Evolutionary conservation across 2,329 filamentous ascomycete species (phyloP).

Genomic region (Lecanoromycetidae sp.): DNA sequence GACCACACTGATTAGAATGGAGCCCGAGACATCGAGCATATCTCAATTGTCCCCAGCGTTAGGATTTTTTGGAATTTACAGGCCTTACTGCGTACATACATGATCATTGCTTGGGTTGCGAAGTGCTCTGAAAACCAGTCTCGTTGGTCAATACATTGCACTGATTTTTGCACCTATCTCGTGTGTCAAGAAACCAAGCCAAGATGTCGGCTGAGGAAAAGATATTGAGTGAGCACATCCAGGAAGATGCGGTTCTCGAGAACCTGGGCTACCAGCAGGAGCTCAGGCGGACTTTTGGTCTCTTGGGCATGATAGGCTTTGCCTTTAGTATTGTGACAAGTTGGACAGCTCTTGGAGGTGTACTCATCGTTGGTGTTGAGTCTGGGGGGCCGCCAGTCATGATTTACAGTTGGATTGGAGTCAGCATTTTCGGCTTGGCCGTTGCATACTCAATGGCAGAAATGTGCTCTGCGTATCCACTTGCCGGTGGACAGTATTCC

Average conservation of each 20-base stretch:
- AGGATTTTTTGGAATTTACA: too few relatives aligned
- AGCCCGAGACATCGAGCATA: background rate
- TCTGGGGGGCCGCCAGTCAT: slow-evolving; percentile 47
- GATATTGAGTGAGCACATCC: slow-evolving; percentile 3
- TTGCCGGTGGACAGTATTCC: slow-evolving; percentile 46
- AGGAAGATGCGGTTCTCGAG: slow-evolving; percentile 28
- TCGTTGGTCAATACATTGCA: background rate
- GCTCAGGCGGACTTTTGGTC: slow-evolving; percentile 43
- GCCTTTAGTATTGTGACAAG: slow-evolving; percentile 47
- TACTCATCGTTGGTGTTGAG: slow-evolving; percentile 44
- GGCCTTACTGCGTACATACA: too few relatives aligned
- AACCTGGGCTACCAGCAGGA: slow-evolving; percentile 35
- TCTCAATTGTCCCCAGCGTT: background rate
- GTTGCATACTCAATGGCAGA: slow-evolving; percentile 49
- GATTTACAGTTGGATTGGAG: slow-evolving; percentile 45
- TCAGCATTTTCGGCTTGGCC: slow-evolving; percentile 39
- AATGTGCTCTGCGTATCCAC: slow-evolving; percentile 45
- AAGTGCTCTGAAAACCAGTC: background rate
- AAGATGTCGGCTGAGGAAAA: slow-evolving; percentile 4
- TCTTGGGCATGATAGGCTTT: slow-evolving; percentile 48
- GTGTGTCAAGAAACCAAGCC: background rate
- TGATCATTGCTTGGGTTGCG: too few relatives aligned
- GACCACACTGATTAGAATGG: background rate
- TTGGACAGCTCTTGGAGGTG: slow-evolving; percentile 46
- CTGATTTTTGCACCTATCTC: background rate